Conservation (phyloP, 352 stramenopile genomes). For the Pythium guiyangense region DNA sequence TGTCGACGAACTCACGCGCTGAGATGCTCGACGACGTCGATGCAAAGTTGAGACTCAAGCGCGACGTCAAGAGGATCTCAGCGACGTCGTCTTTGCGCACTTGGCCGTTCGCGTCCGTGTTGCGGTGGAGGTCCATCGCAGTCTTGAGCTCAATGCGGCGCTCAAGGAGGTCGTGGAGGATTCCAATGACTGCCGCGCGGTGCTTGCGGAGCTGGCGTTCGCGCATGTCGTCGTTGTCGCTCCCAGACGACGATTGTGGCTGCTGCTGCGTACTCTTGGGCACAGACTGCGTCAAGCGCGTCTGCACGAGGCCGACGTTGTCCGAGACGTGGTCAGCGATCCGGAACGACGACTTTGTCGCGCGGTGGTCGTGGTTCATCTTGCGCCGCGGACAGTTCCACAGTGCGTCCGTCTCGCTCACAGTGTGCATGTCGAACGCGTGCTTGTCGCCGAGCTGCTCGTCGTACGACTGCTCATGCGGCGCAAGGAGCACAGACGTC, state of each 20-base stretch:
- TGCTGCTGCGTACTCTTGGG: conserved; percentile 6
- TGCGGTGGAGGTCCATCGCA: conserved; percentile 57
- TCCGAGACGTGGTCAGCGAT: conserved; percentile 41
- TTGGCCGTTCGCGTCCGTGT: conserved; percentile 52
- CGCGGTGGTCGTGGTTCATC: conserved; percentile 57
- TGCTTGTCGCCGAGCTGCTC: conserved; percentile 16
- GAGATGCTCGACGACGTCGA: conserved; percentile 24
- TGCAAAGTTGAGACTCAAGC: conserved; percentile 53
- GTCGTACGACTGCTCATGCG: conserved; percentile 35
- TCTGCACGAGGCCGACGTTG: conserved; percentile 11
- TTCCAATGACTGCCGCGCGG: conserved; percentile 34
- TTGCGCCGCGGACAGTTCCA: conserved; percentile 63
- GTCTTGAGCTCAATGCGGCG: conserved; percentile 67
- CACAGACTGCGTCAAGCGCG: conserved; percentile 8
- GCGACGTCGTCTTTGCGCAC: conserved; percentile 51
- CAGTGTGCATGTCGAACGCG: conserved; percentile 33
- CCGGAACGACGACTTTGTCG: conserved; percentile 49
- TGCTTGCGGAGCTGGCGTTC: conserved; percentile 22
- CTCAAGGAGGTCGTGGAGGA: conserved; percentile 70
- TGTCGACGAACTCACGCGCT: conserved; percentile 54
- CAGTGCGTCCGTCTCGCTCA: conserved; percentile 39
- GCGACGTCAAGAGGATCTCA: conserved; percentile 62
- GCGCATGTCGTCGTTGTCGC: background rate
- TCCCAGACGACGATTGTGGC: no score
- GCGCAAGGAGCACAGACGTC: conserved; percentile 58